phyloP scores from a whole-genome alignment of 2,329 filamentous ascomycete species.

The Magnaporthiopsis rhizophila region DNA sequence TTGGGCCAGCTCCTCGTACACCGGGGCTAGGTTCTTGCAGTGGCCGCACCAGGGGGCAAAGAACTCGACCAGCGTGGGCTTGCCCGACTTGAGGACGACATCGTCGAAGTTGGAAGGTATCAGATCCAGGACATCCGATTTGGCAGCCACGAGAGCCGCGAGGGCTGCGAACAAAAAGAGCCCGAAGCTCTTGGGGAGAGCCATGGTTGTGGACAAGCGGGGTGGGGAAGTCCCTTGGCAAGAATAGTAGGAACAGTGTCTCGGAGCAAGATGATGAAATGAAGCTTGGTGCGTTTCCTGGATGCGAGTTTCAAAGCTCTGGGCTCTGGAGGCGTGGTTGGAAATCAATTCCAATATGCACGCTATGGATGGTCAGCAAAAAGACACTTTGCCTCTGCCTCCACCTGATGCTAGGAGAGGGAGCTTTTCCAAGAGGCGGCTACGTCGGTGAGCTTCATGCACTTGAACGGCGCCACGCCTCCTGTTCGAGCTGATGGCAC shows the following conservation, averaged over 20 bases:
- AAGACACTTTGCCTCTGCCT: neutral
- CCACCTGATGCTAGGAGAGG: neutral
- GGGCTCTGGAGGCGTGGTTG: neutral
- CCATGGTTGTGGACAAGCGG: conserved; percentile 30
- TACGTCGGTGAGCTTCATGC: neutral
- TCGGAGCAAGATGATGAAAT: too few relatives aligned
- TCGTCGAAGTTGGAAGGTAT: conserved; percentile 86
- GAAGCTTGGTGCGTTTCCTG: neutral
- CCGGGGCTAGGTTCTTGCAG: conserved; percentile 93
- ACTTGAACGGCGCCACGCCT: neutral
- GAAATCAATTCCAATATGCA: neutral
- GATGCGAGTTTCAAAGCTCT: neutral
- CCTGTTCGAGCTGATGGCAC: neutral
- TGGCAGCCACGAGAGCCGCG: conserved; percentile 48
- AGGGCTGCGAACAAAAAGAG: conserved; percentile 45
- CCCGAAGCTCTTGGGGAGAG: conserved; percentile 45
- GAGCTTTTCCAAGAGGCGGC: neutral
- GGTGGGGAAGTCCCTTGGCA: neutral
- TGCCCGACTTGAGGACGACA: conserved; percentile 81
- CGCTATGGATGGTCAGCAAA: neutral
- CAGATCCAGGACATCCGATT: conserved; percentile 83
- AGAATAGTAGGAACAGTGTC: neutral
- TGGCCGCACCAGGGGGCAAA: conserved; percentile 98
- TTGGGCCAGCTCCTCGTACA: conserved; percentile 83
- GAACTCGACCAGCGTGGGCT: conserved; percentile 95